phyloP scores from a whole-genome alignment of 805 yeast species.

The Kodamaea laetipori region DNA sequence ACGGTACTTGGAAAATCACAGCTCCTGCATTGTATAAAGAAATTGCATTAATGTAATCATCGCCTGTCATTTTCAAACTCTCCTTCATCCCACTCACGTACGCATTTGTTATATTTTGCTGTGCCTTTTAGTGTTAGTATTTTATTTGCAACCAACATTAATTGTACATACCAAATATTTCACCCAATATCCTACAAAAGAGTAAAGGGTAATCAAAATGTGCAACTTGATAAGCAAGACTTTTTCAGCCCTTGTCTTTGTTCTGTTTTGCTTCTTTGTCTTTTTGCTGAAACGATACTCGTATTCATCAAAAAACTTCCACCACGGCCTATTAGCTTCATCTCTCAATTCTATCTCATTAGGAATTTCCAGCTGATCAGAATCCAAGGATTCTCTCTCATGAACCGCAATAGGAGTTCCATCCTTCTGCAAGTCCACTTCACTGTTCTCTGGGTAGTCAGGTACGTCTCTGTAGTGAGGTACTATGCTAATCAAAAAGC shows the following conservation, averaged over 20 bases:
- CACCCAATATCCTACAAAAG: slow-evolving; percentile 28
- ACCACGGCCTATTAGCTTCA: slow-evolving; percentile 54
- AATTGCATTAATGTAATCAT: slow-evolving; percentile 26
- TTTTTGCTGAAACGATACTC: slow-evolving; percentile 26
- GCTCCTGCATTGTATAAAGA: slow-evolving; percentile 25
- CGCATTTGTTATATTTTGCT: slow-evolving; percentile 26
- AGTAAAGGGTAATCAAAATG: slow-evolving; percentile 35
- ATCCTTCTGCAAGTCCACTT: not conserved
- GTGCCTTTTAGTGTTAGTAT: slow-evolving; percentile 11
- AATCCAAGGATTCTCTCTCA: slow-evolving; percentile 3
- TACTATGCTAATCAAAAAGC: not conserved
- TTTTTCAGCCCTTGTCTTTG: slow-evolving; percentile 24
- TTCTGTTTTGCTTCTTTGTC: slow-evolving; percentile 12
- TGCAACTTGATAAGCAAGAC: slow-evolving; percentile 38
- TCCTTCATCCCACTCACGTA: slow-evolving; percentile 25
- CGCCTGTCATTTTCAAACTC: slow-evolving; percentile 22
- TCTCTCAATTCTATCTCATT: slow-evolving; percentile 45
- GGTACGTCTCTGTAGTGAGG: slow-evolving; percentile 6
- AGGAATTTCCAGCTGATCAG: not conserved
- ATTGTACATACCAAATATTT: slow-evolving; percentile 20
- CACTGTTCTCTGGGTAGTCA: not conserved
- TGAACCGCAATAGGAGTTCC: slow-evolving; percentile 5
- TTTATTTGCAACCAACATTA: no score
- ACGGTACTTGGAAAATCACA: slow-evolving; percentile 26
- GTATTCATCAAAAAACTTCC: slow-evolving; percentile 43